These are phyloP conservation scores for Knufia fluminis DNA, from an alignment of 2,329 filamentous ascomycete genomes.

Conservation along the genomic window DNA sequence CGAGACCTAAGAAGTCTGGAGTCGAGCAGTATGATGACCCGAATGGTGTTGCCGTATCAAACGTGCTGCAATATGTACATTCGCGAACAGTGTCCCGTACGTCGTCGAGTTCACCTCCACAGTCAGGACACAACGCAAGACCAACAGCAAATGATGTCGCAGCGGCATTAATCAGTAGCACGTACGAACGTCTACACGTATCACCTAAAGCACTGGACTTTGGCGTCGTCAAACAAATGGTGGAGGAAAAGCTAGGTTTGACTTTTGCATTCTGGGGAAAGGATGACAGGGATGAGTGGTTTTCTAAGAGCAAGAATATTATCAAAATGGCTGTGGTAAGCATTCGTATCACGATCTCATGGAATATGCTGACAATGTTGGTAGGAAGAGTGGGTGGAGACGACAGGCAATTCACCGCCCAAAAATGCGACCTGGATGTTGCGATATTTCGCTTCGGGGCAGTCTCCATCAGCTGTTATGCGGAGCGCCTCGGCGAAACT, in stretches of 20 bases:
- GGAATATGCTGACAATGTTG: not conserved
- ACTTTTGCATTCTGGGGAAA: not conserved
- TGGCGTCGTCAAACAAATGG: not conserved
- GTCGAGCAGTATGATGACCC: not conserved
- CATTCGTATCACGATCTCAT: not conserved
- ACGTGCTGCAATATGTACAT: not conserved
- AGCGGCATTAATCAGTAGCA: not conserved
- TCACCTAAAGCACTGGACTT: slow-evolving; percentile 1
- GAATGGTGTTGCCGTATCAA: not conserved
- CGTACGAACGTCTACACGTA: not conserved
- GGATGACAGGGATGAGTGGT: not conserved
- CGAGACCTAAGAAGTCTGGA: too few species aligned
- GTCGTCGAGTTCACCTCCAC: not conserved
- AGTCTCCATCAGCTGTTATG: slow-evolving; percentile 1
- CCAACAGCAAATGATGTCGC: slow-evolving; percentile 1
- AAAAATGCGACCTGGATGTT: slow-evolving; percentile 6
- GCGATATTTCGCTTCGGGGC: not conserved
- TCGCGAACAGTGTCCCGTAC: not conserved
- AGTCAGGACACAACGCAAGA: not conserved
- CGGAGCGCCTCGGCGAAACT: not conserved
- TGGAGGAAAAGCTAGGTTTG: not conserved
- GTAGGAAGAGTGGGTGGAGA: slow-evolving; percentile 5
- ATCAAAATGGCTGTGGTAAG: slow-evolving; percentile 8
- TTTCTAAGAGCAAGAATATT: not conserved
- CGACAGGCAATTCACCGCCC: slow-evolving; percentile 2